Evolutionary conservation across 2,329 filamentous ascomycete genomes (phyloP).

Genomic region (Calycina herbarum): DNA sequence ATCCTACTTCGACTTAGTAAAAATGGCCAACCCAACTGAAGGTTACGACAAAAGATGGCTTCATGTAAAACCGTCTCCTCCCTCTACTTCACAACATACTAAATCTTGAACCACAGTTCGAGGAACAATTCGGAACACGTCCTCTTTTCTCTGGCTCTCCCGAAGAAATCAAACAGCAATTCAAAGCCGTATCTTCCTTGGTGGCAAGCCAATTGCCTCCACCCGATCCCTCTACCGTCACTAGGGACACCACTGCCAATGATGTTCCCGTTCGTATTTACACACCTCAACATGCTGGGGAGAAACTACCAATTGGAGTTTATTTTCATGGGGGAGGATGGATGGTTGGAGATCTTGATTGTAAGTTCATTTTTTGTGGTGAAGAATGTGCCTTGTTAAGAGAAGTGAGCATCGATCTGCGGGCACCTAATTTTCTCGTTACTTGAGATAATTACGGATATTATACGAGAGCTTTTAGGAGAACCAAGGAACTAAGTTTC

Average conservation of each 20-base stretch:
- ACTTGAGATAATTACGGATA: too few relatives aligned
- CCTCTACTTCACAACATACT: background rate
- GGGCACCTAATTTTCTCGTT: too few relatives aligned
- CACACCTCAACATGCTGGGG: slow-evolving; percentile 20
- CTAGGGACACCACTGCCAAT: slow-evolving; percentile 21
- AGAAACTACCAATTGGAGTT: slow-evolving; percentile 37
- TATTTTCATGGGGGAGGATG: slow-evolving; percentile 42
- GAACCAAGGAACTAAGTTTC: too few relatives aligned
- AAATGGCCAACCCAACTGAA: slow-evolving; percentile 14
- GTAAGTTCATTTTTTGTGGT: background rate
- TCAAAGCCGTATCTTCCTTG: slow-evolving; percentile 13
- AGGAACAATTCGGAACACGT: slow-evolving; percentile 25
- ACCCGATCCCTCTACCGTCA: slow-evolving; percentile 22
- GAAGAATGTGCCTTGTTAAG: too few relatives aligned
- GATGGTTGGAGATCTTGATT: slow-evolving; percentile 39
- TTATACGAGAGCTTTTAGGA: too few relatives aligned
- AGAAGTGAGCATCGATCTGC: too few relatives aligned
- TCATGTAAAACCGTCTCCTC: slow-evolving; percentile 19
- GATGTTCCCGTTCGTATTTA: slow-evolving; percentile 31
- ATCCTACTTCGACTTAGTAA: background rate
- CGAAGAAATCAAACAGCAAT: slow-evolving; percentile 25
- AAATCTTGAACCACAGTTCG: slow-evolving; percentile 18
- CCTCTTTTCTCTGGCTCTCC: slow-evolving; percentile 21
- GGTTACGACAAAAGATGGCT: slow-evolving; percentile 30
- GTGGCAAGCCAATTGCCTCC: slow-evolving; percentile 22